Conservation (phyloP, 768 basidiomycete species). For the Trametes elegans region DNA sequence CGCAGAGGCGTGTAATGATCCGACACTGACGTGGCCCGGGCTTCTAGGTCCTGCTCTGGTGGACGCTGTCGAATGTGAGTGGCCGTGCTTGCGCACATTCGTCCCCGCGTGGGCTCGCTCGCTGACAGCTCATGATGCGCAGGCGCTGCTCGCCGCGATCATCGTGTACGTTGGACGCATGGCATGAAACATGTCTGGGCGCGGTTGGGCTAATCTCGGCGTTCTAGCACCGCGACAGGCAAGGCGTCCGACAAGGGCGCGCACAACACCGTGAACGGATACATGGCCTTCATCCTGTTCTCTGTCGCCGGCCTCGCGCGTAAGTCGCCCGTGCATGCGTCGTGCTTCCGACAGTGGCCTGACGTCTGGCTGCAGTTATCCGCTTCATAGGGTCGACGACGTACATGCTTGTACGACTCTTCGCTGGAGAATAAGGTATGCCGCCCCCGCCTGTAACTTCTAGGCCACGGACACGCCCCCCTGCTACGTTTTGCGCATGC, state of each 20-base stretch:
- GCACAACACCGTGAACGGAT: slow-evolving; percentile 66
- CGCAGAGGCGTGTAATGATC: slow-evolving; percentile 6
- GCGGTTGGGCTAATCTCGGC: slow-evolving; percentile 4
- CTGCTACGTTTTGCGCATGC: too few species aligned
- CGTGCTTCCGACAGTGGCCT: not conserved
- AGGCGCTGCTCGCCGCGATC: slow-evolving; percentile 71
- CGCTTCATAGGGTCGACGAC: slow-evolving; percentile 79
- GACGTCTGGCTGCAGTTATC: slow-evolving; percentile 49
- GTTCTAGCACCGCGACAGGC: slow-evolving; percentile 43
- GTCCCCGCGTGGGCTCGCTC: slow-evolving; percentile 4
- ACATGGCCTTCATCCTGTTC: slow-evolving; percentile 87
- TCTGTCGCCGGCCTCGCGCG: slow-evolving; percentile 86
- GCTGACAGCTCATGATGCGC: slow-evolving; percentile 4
- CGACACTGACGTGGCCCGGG: slow-evolving; percentile 16
- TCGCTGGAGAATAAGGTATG: slow-evolving; percentile 74
- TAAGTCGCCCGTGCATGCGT: slow-evolving; percentile 43
- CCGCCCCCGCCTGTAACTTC: too few species aligned
- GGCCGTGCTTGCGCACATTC: slow-evolving; percentile 19
- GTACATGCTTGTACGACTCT: slow-evolving; percentile 84
- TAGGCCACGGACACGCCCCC: too few species aligned
- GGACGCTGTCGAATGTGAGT: slow-evolving; percentile 83
- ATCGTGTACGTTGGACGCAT: slow-evolving; percentile 55
- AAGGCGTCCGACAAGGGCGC: slow-evolving; percentile 48
- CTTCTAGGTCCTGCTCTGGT: slow-evolving; percentile 69
- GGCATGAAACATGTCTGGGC: not conserved